Conservation (phyloP, 257 asterid genomes). For the Penstemon newberryi region DNA sequence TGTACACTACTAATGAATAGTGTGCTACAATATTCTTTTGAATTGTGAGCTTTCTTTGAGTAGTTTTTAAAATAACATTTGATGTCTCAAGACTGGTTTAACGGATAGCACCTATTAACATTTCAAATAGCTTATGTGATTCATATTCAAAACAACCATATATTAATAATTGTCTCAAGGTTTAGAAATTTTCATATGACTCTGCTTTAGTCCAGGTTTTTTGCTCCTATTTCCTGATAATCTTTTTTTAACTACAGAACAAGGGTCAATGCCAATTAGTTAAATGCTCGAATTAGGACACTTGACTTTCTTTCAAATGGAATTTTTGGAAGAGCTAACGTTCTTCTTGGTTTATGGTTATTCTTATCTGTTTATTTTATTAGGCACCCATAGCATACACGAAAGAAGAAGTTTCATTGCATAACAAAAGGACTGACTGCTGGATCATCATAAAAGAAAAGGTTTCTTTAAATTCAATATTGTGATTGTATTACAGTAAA, state of each 20-base stretch:
- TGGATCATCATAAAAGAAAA: slow-evolving; percentile 96
- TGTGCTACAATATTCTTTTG: neutral
- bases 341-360: neutral
- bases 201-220: no score
- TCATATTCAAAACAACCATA: neutral
- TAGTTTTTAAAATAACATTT: neutral
- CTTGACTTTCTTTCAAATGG: neutral
- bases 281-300: no score
- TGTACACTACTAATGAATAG: neutral
- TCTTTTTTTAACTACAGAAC: no score
- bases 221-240: no score
- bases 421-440: slow-evolving; percentile 85
- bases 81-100: neutral
- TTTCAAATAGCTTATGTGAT: no score
- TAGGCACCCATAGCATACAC: slow-evolving; percentile 61
- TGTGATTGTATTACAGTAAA: neutral
- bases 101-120: neutral
- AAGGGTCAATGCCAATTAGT: no score
- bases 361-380: slow-evolving; percentile 16
- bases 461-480: slow-evolving; percentile 39
- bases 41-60: neutral
- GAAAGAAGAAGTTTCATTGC: slow-evolving; percentile 68
- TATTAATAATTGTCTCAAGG: neutral
- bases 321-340: neutral
- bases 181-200: neutral